Evolutionary conservation across 805 yeast genomes (phyloP), one percentile per base, ranked within the genome.

Genomic region (Nematodospora valgi): DNA sequence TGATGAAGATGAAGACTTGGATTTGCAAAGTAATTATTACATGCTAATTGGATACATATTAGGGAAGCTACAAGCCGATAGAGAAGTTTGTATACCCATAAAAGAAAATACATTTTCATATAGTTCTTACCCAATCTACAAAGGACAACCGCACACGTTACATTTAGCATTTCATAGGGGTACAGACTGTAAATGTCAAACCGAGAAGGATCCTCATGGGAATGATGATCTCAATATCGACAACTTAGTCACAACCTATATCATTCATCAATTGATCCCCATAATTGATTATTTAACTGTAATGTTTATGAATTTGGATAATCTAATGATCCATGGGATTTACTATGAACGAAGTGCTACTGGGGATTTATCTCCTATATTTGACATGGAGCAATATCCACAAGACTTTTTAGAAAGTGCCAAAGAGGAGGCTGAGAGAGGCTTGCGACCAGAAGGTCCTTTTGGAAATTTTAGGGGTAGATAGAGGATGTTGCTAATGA

Each of bases 1-100:
- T 37, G 30, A 60, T 58, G 12, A 40, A 51, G 37, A 37, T 13
- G 42, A 34, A 8, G 34, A 32, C n/a, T 19, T 23, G 10, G 55
- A 54, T 35, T 37, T 47, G 11, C 61, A 59, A 38, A 50, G 58
- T 8, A 46, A 62, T 9, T 56, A 49, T 35, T 62, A 56, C 39
- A 43, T 54, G 31, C 38, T 62, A 23, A 49, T 62, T 17, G 67
- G 65, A 6, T 56, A 51, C 38, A 54, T 62, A 8, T 39, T 62
- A 18, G 60, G 59, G 4, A 57, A 59, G 40, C 41, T 62, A 15
- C 67, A 58, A 44, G 54, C 58, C 2, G 67, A 61, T 38, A 40
- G 68, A 39, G 64, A 59, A 45, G 61, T 60, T 7, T 60, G 61
- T 41, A 52, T 52, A 8, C 66, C 66, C 5, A 58, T 58, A 26